Evolutionary conservation across 2,329 filamentous ascomycete species (phyloP), one percentile per base, ranked within the genome.

Genomic region (Arthrocladium fulminans): DNA sequence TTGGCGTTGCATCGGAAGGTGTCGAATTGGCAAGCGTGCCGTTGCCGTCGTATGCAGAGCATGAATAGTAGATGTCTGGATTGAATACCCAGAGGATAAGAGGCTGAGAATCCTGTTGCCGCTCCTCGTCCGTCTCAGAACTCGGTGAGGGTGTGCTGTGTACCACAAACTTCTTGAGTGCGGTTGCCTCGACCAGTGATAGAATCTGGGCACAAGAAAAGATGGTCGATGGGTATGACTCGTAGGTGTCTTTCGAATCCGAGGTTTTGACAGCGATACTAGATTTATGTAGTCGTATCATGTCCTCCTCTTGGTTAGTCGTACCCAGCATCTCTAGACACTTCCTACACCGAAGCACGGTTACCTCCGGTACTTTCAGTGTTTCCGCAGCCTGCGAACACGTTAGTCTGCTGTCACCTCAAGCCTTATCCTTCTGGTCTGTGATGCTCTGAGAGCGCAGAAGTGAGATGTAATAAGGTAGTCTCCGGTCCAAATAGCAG

Each of bases 21-120:
- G 22, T 15, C 32, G 41, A 24, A 15, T 29, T 44, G 15, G 22
- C 10, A 15, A 44, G n/a, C 22, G 5, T 24, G 13, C 17, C 15
- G 17, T 44, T 44, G 15, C 41, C 24, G 49, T 15, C 10, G 23
- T 46, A 24, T 12, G 44, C 34, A 15, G 71, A 72, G 8, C 69
- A 74, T 1, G 78, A 78, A 53, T 79, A 76, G 44, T 70, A 69
- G 34, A 81, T 67, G 50, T 79, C 73, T 0, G 77, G 75, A 6
- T 79, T 78, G 62, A 82, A 81, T 47, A 78, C 67, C 79, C 78
- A 81, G 23, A 80, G 34, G 42, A 48, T 35, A 20, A 58, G 49
- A 6, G 45, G 25, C 12, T 5, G 4, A 13, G 19, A 17, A 19
- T 35, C 34, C 13, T 9, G 24, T 9, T 24, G 35, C 20, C 39